These are phyloP conservation scores for Pythium monospermum DNA, from an alignment of 352 stramenopile genomes.

Conservation along the genomic window DNA sequence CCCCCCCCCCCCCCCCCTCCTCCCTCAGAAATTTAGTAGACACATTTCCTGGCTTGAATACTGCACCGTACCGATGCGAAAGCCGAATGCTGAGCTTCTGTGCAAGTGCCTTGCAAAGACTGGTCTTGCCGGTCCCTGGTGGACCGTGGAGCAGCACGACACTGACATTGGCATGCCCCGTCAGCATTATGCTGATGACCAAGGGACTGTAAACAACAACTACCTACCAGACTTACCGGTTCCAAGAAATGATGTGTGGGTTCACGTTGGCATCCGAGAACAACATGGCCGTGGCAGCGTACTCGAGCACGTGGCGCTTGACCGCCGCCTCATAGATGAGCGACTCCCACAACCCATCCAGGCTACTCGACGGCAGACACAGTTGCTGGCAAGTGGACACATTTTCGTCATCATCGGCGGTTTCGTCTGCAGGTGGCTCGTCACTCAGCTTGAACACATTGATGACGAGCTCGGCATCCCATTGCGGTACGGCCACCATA, in stretches of 20 bases:
- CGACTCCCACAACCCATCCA: slow-evolving; percentile 79
- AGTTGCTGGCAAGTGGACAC: slow-evolving; percentile 77
- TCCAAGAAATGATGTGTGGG: slow-evolving; percentile 88
- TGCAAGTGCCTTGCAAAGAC: slow-evolving; percentile 87
- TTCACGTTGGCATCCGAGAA: slow-evolving; percentile 87
- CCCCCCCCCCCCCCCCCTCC: too few relatives aligned
- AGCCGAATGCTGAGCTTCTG: slow-evolving; percentile 91
- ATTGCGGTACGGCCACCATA: slow-evolving; percentile 21
- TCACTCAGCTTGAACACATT: slow-evolving; percentile 75
- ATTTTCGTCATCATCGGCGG: slow-evolving; percentile 73
- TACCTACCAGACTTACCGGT: slow-evolving; percentile 54
- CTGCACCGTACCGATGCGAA: slow-evolving; percentile 38
- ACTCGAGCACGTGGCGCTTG: slow-evolving; percentile 83
- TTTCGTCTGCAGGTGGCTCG: slow-evolving; percentile 65
- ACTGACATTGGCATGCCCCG: too few relatives aligned
- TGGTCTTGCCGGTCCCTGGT: slow-evolving; percentile 92
- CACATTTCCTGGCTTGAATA: too few relatives aligned
- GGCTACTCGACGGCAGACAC: slow-evolving; percentile 49
- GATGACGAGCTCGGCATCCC: slow-evolving; percentile 41
- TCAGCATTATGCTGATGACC: too few relatives aligned
- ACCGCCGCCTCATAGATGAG: slow-evolving; percentile 82
- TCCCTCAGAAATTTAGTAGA: too few relatives aligned
- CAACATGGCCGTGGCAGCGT: slow-evolving; percentile 87
- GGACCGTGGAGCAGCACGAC: slow-evolving; percentile 90
- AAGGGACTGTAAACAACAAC: too few relatives aligned